These are phyloP conservation scores for Breynia disticha DNA, from an alignment of 441 rosid species.

Conservation along the genomic window DNA sequence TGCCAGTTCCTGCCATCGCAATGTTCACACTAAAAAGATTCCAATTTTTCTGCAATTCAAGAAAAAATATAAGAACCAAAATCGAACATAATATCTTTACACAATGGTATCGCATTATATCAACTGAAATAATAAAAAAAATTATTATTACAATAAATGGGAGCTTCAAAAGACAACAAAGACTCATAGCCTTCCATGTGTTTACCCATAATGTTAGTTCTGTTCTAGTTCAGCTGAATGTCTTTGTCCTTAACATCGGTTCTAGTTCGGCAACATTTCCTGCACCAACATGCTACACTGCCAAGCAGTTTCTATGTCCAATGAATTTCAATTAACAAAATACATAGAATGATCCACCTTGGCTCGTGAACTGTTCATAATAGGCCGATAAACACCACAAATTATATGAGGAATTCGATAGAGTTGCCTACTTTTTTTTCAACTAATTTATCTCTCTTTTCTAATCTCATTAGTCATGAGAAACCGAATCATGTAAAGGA, in stretches of 20 bases:
- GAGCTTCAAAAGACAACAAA: background rate
- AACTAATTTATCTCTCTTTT: too few relatives aligned
- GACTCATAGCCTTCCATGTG: background rate
- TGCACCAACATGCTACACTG: background rate
- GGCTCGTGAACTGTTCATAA: too few relatives aligned
- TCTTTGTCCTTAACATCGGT: background rate
- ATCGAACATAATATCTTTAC: background rate
- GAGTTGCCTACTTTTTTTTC: too few relatives aligned
- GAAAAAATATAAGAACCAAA: conserved; percentile 9
- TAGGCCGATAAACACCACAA: too few relatives aligned
- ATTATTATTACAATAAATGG: background rate
- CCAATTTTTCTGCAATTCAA: conserved; percentile 79
- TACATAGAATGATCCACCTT: too few relatives aligned
- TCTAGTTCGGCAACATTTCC: background rate
- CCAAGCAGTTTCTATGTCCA: background rate
- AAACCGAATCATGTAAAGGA: too few relatives aligned
- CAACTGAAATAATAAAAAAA: background rate
- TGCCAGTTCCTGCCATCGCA: conserved; percentile 83
- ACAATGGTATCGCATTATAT: background rate
- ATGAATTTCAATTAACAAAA: too few relatives aligned
- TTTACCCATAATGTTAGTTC: background rate
- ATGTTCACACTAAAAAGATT: conserved; percentile 80
- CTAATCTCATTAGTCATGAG: too few relatives aligned
- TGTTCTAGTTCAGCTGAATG: background rate
- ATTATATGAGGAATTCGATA: too few relatives aligned